Conservation (phyloP, 345 rosid genomes). For the Viola odorata region DNA sequence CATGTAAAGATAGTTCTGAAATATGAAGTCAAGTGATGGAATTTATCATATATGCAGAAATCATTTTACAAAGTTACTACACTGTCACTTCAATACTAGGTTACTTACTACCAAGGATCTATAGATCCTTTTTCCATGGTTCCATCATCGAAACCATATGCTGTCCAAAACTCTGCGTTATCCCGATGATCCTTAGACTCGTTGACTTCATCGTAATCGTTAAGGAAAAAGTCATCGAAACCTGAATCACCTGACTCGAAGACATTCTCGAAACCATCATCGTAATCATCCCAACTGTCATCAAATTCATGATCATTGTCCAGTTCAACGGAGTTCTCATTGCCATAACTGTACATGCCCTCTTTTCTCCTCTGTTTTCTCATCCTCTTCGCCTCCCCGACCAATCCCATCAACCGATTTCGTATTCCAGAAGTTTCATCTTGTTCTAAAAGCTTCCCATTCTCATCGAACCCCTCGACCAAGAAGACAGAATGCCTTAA, state of each 20-base stretch:
- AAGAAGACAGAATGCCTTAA: slow-evolving; percentile 68
- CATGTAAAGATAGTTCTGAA: no score
- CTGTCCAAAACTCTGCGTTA: slow-evolving; percentile 50
- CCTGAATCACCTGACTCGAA: slow-evolving; percentile 54
- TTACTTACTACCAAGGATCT: slow-evolving; percentile 51
- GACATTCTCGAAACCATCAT: slow-evolving; percentile 69
- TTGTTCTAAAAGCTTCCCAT: slow-evolving; percentile 55
- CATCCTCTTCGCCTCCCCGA: slow-evolving; percentile 57
- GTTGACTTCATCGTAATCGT: slow-evolving; percentile 15
- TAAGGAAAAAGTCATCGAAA: slow-evolving; percentile 41
- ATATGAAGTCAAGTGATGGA: no score
- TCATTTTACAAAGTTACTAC: background rate
- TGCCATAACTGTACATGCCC: slow-evolving; percentile 5
- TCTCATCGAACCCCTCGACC: slow-evolving; percentile 61
- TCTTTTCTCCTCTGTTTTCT: slow-evolving; percentile 55
- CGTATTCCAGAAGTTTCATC: slow-evolving; percentile 47
- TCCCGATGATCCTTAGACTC: slow-evolving; percentile 16
- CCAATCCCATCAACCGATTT: slow-evolving; percentile 52
- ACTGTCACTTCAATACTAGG: background rate
- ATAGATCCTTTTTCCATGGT: slow-evolving; percentile 8
- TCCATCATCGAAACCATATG: slow-evolving; percentile 20
- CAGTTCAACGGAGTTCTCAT: slow-evolving; percentile 3
- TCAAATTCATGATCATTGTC: slow-evolving; percentile 8
- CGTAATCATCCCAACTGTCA: slow-evolving; percentile 34
- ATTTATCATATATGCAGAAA: no score